Evolutionary conservation across 2,329 filamentous ascomycete genomes (phyloP).

Genomic region (Fusarium palustre): DNA sequence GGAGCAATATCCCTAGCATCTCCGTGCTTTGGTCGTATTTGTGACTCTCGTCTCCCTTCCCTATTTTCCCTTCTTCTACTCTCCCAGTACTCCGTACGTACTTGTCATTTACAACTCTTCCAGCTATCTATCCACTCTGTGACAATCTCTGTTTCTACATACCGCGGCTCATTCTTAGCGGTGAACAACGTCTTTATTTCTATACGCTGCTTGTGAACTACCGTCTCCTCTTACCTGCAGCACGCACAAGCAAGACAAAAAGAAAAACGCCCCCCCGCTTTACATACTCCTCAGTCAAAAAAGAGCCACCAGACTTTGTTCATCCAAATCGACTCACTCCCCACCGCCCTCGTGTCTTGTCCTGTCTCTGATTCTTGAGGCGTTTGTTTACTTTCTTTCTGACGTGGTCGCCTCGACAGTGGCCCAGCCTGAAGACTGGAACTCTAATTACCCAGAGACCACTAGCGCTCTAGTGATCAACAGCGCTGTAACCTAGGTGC

Average conservation of each 20-base stretch:
- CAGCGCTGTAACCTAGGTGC: slow-evolving; percentile 8
- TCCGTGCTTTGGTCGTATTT: slow-evolving; percentile 32
- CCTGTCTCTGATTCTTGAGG: slow-evolving; percentile 17
- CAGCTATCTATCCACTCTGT: slow-evolving; percentile 9
- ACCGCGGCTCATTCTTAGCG: neutral
- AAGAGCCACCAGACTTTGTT: slow-evolving; percentile 26
- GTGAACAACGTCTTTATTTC: slow-evolving; percentile 19
- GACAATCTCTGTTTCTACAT: slow-evolving; percentile 16
- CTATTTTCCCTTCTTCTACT: slow-evolving; percentile 9
- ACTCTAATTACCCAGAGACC: slow-evolving; percentile 23
- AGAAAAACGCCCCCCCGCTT: slow-evolving; percentile 21
- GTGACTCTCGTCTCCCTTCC: slow-evolving; percentile 18
- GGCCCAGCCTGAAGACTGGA: slow-evolving; percentile 7
- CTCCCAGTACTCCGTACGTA: neutral
- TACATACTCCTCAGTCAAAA: neutral
- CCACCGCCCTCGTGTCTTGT: slow-evolving; percentile 30
- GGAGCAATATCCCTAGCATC: slow-evolving; percentile 20
- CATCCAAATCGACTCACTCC: slow-evolving; percentile 14
- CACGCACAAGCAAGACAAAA: slow-evolving; percentile 13
- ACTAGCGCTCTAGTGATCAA: slow-evolving; percentile 32
- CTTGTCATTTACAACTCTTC: slow-evolving; percentile 16
- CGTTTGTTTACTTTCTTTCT: slow-evolving; percentile 37
- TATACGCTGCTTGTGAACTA: slow-evolving; percentile 5
- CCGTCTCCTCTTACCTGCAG: slow-evolving; percentile 17
- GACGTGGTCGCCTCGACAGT: slow-evolving; percentile 26